Evolutionary conservation across 2,329 filamentous ascomycete species (phyloP), one percentile per base, ranked within the genome.

Genomic region (Reticulascus tulasneorum): DNA sequence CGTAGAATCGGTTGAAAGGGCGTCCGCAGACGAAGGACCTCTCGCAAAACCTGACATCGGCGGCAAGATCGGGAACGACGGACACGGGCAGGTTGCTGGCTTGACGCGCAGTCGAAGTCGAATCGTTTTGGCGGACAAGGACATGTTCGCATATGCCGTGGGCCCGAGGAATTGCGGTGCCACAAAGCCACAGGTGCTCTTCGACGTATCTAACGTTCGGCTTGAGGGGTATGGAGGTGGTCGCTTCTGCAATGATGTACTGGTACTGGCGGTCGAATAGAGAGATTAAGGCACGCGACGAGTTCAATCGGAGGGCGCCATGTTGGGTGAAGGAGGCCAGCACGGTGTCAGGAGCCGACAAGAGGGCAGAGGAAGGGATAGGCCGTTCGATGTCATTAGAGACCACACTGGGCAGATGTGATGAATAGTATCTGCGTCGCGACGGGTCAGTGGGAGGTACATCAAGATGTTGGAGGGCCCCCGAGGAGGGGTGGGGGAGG

Each of bases 321-420:
- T 76, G 59, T 47, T 76, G 69, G 15, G 71, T 70, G 33, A 75
- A 64, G 6, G 67, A 63, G 2, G 68, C 73, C 28, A 77, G 57
- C 33, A 54, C 54, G 9, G 56, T 46, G 35, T 71, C 66, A n/a
- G 47, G 41, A 29, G 54, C 57, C 9, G 54, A 47, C 3, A 44
- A 25, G 8, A 61, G 47, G 12, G 47, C 43, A 6, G 48, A 42
- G n/a, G 43, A 45, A 7, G 58, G 46, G 2, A 52, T 35, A 8
- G 40, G 46, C 2, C 22, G 11, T 15, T 49, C 52, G 33, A 44
- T 39, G 17, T 50, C 29, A 29, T 59, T 57, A 42, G 38, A 33
- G 29, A 46, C 33, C 29, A 38, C 38, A 11, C 22, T 46, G 17
- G 38, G 32, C 17, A 46, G 38, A 30, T 38, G 32, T 23, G 42